A percentile compares a stretch with the other conserved stretches of the same genome.
Conservation (phyloP, 768 basidiomycete genomes). For the Albatrellus ellisii region DNA sequence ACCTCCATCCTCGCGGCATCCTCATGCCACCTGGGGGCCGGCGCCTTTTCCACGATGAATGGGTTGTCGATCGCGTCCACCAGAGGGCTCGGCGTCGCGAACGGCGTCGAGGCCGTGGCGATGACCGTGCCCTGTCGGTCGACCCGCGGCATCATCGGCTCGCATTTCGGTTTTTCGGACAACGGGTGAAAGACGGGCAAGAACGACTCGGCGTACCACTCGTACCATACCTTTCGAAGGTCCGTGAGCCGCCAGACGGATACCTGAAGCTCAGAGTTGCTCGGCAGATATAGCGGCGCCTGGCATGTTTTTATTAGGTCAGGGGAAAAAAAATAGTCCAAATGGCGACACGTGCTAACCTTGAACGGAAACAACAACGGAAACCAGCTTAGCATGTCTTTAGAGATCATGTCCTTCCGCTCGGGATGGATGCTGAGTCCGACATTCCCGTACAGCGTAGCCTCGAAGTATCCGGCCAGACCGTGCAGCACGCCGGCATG, state of each 20-base stretch:
- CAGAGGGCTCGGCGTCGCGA: conserved; percentile 45
- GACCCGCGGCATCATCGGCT: conserved; percentile 10
- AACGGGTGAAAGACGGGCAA: conserved; percentile 41
- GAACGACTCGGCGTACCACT: conserved; percentile 95
- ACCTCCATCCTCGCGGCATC: conserved; percentile 18
- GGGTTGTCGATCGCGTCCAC: conserved; percentile 49
- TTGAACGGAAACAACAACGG: conserved; percentile 93
- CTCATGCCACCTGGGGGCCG: conserved; percentile 9
- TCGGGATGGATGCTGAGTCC: conserved; percentile 92
- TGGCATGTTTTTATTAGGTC: conserved; percentile 19
- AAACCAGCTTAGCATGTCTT: conserved; percentile 99
- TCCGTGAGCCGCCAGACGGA: conserved; percentile 92
- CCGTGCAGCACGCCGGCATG: conserved; percentile 91
- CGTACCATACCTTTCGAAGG: conserved; percentile 90
- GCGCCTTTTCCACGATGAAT: conserved; percentile 15
- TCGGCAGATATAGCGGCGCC: conserved; percentile 91
- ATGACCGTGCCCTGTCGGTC: conserved; percentile 14
- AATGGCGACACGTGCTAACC: conserved; percentile 29
- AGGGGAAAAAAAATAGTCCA: not conserved
- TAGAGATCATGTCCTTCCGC: conserved; percentile 73
- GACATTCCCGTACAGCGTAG: conserved; percentile 79
- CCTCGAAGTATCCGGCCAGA: conserved; percentile 95
- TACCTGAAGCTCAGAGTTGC: conserved; percentile 84
- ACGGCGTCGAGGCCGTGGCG: conserved; percentile 15
- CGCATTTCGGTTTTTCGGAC: conserved; percentile 20